Base-by-base conservation (phyloP, 2,329 filamentous ascomycete genomes). In the Trichothecium sympodiale region DNA sequence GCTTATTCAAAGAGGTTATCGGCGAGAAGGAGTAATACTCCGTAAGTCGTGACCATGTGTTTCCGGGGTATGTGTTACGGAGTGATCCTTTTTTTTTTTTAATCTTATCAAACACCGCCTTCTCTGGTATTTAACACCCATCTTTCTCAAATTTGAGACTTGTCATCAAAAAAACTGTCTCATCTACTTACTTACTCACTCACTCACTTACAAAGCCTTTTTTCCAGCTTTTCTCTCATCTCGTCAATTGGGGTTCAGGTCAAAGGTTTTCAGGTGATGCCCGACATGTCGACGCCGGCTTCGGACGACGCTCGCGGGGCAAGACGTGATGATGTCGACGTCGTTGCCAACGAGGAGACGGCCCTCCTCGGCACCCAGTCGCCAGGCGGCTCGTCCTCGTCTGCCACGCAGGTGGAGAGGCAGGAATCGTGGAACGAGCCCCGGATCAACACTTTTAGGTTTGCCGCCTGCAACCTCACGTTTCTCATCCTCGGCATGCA, bases 401-500 rank as follows among this genome's bases (percentile, higher is more conserved):
- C 12, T 6, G 16, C 15, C 15, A 29, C 23, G 17, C 25, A 29
- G 18, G 29, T 10, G 13, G 36, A 38, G 12, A 31, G 36, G 16
- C 35, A 37, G 18, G 40, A 39, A 18, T 17, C 28, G 15, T 85
- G 80, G 81, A 83, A 83, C 46, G 56, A 60, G n/a, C 69, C 79
- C 0, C 53, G 57, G 8, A 60, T 63, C 29, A 83, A 80, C 49
- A 56, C 71, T 4, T 76, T 61, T 45, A 69, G 77, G 28, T 72
- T 74, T 31, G 54, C 71, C 26, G 64, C 72, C 1, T 69, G 74
- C 3, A 74, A 78, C 46, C 74, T 71, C 55, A 67, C 69, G 5
- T 75, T 84, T 43, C 58, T 77, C 15, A 61, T 82, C 23, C 72
- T 81, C 62, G 80, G 80, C 6, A 69, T 78, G 59, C 81, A 80